Conservation (phyloP, 352 stramenopile species). For the Pythium myriotylum region DNA sequence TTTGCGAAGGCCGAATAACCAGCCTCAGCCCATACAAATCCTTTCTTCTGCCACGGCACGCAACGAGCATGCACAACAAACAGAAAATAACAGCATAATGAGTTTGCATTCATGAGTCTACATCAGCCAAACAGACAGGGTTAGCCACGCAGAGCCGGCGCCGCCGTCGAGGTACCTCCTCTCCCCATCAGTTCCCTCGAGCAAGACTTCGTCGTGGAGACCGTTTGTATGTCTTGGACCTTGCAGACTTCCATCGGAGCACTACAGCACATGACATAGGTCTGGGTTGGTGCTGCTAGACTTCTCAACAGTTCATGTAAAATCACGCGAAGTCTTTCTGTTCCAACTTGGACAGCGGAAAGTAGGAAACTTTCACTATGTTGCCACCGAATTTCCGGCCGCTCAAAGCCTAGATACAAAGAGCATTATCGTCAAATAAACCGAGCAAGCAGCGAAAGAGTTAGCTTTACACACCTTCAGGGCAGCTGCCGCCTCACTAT, state of each 20-base stretch:
- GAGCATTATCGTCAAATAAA: too few species aligned
- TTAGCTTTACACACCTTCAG: conserved; percentile 56
- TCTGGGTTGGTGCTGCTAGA: conserved; percentile 11
- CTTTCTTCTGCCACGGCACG: not conserved
- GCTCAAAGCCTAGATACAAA: conserved; percentile 57
- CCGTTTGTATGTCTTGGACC: too few species aligned
- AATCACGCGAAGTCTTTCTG: conserved; percentile 63
- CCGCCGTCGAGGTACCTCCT: conserved; percentile 21
- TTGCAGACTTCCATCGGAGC: too few species aligned
- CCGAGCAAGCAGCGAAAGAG: not conserved
- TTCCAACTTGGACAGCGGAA: conserved; percentile 73
- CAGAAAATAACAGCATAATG: conserved; percentile 21
- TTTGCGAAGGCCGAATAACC: too few species aligned
- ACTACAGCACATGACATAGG: conserved; percentile 31
- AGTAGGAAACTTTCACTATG: conserved; percentile 84
- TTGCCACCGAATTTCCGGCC: conserved; percentile 88
- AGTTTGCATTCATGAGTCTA: conserved; percentile 31
- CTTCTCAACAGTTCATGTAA: conserved; percentile 1
- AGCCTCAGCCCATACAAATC: not conserved
- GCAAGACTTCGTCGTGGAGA: too few species aligned
- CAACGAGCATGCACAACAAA: conserved; percentile 1
- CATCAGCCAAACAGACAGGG: conserved; percentile 29
- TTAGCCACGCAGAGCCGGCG: conserved; percentile 18
- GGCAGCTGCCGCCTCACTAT: conserved; percentile 56
- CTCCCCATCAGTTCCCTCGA: not conserved